Conservation (phyloP, 1,284 basidiomycete species). For the Cystobasidium slooffiae region DNA sequence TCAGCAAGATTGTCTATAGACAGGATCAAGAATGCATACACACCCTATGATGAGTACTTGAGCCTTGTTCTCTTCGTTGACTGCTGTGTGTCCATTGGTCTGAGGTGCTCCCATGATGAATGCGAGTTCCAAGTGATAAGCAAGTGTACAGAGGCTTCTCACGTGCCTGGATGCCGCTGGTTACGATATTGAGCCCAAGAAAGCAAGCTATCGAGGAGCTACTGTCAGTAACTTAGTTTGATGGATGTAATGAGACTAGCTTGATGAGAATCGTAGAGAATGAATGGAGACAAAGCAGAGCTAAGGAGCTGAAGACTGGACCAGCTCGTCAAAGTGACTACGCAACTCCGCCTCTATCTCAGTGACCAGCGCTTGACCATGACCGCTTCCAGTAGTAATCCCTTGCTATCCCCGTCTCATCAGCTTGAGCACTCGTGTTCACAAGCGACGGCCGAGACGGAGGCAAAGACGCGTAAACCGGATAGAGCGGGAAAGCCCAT, state of each 20-base stretch:
- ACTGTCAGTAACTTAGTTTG: not conserved
- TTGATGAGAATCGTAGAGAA: too few relatives aligned
- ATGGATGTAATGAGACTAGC: too few relatives aligned
- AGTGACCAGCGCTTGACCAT: too few relatives aligned
- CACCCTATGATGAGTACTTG: conserved; percentile 39
- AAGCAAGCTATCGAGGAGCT: not conserved
- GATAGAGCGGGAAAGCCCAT: not conserved
- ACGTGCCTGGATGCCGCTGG: not conserved
- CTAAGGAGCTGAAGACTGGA: too few relatives aligned
- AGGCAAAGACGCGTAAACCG: conserved; percentile 6
- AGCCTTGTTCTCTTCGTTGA: conserved; percentile 16
- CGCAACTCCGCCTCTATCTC: too few relatives aligned
- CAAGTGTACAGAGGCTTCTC: not conserved
- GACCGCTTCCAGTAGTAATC: too few relatives aligned
- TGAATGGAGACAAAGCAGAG: too few relatives aligned
- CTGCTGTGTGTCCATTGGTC: conserved; percentile 4
- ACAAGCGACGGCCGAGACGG: not conserved
- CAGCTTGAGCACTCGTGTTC: not conserved
- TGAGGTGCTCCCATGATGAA: conserved; percentile 21
- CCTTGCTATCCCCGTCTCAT: not conserved
- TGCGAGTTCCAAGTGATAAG: not conserved
- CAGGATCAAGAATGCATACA: not conserved
- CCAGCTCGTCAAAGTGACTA: too few relatives aligned
- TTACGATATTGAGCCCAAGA: not conserved
- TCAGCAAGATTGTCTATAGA: not conserved